phyloP scores from a whole-genome alignment of 202 grass and related monocot genomes.

The Setaria italica region DNA sequence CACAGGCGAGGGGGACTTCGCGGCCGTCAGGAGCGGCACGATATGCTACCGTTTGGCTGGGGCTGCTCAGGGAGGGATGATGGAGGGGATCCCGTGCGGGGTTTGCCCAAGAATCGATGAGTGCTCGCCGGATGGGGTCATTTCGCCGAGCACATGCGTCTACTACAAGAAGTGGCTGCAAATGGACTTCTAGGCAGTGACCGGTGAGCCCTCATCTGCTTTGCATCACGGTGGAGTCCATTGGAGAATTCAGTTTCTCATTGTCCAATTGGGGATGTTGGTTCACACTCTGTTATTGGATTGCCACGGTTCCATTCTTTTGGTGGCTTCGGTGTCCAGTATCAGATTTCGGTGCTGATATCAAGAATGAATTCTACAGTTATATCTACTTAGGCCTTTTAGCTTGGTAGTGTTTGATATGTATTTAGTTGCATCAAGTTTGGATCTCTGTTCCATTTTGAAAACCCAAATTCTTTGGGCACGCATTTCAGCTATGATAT shows the following conservation, averaged over 20 bases:
- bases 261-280: not conserved
- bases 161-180: constrained; percentile 88
- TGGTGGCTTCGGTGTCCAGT: not conserved
- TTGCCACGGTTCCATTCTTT: not conserved
- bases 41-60: constrained; percentile 62
- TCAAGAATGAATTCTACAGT: not conserved
- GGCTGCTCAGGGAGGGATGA: constrained; percentile 37
- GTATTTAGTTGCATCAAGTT: constrained; percentile 26
- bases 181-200: constrained; percentile 67
- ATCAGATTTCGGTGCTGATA: constrained; percentile 11
- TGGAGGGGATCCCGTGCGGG: constrained; percentile 71
- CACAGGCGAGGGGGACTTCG: constrained; percentile 69
- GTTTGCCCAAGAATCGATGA: constrained; percentile 78
- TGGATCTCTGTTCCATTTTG: not conserved
- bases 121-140: constrained; percentile 74
- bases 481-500: constrained; percentile 5
- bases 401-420: not conserved
- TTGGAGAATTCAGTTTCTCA: constrained; percentile 17
- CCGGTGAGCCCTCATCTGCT: constrained; percentile 22
- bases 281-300: not conserved
- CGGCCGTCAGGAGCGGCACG: constrained; percentile 54
- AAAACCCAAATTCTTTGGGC: not conserved
- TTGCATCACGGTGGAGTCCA: not conserved
- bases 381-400: not conserved
- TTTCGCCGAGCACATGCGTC: constrained; percentile 73